Evolutionary conservation across 805 yeast species (phyloP).

Genomic region (Lachancea kluyveri): DNA sequence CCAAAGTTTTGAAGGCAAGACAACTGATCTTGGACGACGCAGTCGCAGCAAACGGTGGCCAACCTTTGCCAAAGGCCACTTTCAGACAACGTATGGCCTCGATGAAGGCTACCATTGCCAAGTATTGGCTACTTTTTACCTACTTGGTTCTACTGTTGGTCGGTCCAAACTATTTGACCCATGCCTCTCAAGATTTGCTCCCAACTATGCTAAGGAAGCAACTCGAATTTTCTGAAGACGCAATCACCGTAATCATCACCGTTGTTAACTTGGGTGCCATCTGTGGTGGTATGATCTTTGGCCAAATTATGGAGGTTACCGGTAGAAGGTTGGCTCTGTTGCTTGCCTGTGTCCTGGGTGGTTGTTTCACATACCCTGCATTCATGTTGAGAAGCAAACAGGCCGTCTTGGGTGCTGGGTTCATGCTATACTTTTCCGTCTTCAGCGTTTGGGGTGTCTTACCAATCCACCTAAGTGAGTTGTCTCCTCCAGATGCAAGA

Average conservation of each 20-base stretch:
- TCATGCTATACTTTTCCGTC: constrained; percentile 58
- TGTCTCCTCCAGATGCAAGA: constrained; percentile 58
- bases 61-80: constrained; percentile 15
- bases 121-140: constrained; percentile 55
- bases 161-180: constrained; percentile 66
- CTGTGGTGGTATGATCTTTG: constrained; percentile 55
- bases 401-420: constrained; percentile 53
- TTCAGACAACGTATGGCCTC: constrained; percentile 19
- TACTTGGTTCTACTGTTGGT: constrained; percentile 59
- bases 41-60: constrained; percentile 18
- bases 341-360: constrained; percentile 48
- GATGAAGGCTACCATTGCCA: constrained; percentile 35
- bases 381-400: constrained; percentile 33
- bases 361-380: constrained; percentile 58
- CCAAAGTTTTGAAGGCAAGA: constrained; percentile 26
- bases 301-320: constrained; percentile 47
- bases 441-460: constrained; percentile 74
- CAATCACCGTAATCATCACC: constrained; percentile 52
- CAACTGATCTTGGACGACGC: constrained; percentile 16
- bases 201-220: constrained; percentile 58
- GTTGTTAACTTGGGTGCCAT: constrained; percentile 66
- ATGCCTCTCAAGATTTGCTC: constrained; percentile 69
- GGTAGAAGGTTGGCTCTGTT: constrained; percentile 58
- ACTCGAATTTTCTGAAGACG: constrained; percentile 38
- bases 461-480: constrained; percentile 60